Evolutionary conservation across 306 rosid genomes (phyloP).

Genomic region (Hylodesmum podocarpum): DNA sequence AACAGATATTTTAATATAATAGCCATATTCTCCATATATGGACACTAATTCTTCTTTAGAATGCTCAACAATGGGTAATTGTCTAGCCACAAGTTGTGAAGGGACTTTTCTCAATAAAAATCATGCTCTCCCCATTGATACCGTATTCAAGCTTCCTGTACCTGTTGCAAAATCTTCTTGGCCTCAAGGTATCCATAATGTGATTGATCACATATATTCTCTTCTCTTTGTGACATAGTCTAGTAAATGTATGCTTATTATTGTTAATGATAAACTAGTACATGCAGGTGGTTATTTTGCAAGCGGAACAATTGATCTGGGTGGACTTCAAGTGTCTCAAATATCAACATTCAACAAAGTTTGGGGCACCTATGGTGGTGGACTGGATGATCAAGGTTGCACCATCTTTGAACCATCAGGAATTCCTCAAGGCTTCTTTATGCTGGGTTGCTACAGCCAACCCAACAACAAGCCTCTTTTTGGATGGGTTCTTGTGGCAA

Average conservation of each 20-base stretch:
- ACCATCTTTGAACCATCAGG: conserved; percentile 62
- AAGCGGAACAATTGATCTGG: conserved; percentile 46
- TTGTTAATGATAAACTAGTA: background rate
- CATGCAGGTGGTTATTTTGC: conserved; percentile 29
- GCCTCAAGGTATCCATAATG: conserved; percentile 31
- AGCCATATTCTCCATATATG: background rate
- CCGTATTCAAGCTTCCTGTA: conserved; percentile 47
- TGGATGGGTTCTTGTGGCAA: conserved; percentile 73
- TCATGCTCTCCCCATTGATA: conserved; percentile 43
- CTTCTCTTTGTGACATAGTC: background rate
- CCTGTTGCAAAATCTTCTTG: conserved; percentile 50
- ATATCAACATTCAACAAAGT: conserved; percentile 56
- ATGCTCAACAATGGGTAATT: conserved; percentile 48
- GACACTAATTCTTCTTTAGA: background rate
- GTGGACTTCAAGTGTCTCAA: conserved; percentile 35
- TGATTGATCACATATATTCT: background rate
- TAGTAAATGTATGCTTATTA: background rate
- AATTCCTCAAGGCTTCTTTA: conserved; percentile 56
- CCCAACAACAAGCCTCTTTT: conserved; percentile 44
- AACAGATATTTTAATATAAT: background rate
- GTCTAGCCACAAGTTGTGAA: background rate
- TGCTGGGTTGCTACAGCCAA: conserved; percentile 46
- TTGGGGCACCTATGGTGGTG: conserved; percentile 67
- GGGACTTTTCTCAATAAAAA: conserved; percentile 32
- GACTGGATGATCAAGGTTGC: conserved; percentile 60